phyloP scores from a whole-genome alignment of 257 asterid species.

The Verbena officinalis region DNA sequence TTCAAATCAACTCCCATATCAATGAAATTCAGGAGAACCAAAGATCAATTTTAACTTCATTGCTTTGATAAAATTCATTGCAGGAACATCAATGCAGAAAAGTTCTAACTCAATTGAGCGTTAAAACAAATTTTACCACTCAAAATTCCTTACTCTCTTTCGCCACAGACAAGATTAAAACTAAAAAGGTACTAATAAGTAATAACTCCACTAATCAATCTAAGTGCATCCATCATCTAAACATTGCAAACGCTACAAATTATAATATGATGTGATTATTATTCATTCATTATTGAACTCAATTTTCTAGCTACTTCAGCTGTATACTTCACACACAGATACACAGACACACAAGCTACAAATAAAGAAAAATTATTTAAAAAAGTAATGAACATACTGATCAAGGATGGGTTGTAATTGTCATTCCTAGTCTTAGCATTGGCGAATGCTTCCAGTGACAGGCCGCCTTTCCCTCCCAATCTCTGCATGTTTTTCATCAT shows the following conservation, averaged over 20 bases:
- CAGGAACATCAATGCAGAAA: not conserved
- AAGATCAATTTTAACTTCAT: conserved; percentile 1
- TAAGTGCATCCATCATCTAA: not conserved
- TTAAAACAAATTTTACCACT: not conserved
- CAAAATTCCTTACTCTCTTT: not conserved
- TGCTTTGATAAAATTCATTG: not conserved
- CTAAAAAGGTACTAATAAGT: not conserved
- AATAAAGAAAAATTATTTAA: not conserved
- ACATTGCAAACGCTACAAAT: not conserved
- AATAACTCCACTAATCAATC: not conserved
- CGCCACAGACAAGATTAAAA: not conserved
- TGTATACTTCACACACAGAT: not conserved
- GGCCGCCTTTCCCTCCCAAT: conserved; percentile 81
- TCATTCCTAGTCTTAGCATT: conserved; percentile 65
- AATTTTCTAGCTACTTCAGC: not conserved
- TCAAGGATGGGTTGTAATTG: conserved; percentile 71
- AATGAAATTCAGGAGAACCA: not conserved
- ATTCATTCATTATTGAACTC: not conserved
- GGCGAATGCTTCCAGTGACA: conserved; percentile 83
- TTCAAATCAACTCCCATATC: not conserved
- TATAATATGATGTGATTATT: not conserved
- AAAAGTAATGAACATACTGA: conserved; percentile 46
- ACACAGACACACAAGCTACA: not conserved
- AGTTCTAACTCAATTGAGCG: conserved; percentile 3
- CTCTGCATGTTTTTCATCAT: conserved; percentile 76